Percentiles rank a stretch among this genome's conserved stretches.
Conservation (phyloP, 2,329 filamentous ascomycete species). For the Alternaria hordeiaustralica region DNA sequence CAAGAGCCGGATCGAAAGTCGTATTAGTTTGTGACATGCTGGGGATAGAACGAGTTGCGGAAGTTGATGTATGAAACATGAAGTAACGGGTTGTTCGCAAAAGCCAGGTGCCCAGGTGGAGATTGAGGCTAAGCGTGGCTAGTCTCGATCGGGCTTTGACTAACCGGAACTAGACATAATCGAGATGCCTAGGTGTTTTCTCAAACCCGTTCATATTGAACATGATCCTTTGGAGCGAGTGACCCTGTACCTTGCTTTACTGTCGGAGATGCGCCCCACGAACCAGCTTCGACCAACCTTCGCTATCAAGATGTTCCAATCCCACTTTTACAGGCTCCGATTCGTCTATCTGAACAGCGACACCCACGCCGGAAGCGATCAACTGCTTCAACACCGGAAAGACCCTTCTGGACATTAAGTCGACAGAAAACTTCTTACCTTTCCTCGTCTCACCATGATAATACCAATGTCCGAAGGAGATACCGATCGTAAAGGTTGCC, state of each 20-base stretch:
- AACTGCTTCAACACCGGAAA: background rate
- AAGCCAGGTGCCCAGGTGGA: background rate
- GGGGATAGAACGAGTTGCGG: background rate
- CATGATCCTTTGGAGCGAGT: background rate
- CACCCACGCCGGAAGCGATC: background rate
- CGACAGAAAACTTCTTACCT: accelerated
- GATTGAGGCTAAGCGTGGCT: background rate
- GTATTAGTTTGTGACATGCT: background rate
- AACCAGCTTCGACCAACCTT: background rate
- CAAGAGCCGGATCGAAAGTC: background rate
- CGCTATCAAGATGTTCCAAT: background rate
- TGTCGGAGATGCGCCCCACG: background rate
- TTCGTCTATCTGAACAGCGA: background rate
- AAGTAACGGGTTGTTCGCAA: background rate
- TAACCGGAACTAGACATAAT: background rate
- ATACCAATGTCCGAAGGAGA: background rate
- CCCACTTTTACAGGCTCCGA: background rate
- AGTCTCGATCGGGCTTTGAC: background rate
- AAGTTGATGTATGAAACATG: background rate
- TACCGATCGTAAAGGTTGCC: background rate
- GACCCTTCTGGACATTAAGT: background rate
- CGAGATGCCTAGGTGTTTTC: background rate
- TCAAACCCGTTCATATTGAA: background rate
- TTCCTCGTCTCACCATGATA: background rate
- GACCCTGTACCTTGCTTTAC: background rate